phyloP scores from a whole-genome alignment of 345 rosid species.

The Microcos paniculata region DNA sequence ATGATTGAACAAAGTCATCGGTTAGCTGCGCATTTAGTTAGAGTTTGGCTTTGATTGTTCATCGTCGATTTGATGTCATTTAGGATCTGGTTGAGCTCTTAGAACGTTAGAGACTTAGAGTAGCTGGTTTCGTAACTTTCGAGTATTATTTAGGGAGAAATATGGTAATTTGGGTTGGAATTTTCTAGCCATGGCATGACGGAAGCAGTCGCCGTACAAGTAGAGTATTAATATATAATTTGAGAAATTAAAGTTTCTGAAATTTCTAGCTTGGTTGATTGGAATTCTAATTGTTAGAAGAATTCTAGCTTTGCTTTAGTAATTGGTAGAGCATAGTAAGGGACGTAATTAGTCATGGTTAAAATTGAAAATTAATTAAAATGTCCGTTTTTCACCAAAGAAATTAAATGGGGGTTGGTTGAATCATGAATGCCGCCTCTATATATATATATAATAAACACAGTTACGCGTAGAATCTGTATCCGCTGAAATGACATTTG shows the following conservation, averaged over 20 bases:
- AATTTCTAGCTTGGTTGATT: neutral
- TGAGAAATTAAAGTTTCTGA: neutral
- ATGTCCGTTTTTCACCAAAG: too few species aligned
- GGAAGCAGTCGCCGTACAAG: neutral
- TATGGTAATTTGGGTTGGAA: neutral
- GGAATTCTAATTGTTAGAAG: neutral
- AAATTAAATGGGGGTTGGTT: neutral
- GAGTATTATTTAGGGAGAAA: neutral
- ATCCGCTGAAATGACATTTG: neutral
- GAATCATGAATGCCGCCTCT: neutral
- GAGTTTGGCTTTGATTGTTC: slow-evolving; percentile 4
- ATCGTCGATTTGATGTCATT: neutral
- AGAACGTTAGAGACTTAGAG: neutral
- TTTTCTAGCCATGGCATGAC: neutral
- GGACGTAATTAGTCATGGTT: neutral
- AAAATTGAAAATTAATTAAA: neutral
- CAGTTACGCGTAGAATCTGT: neutral
- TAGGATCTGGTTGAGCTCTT: neutral
- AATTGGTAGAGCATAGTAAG: neutral
- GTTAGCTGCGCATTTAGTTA: neutral
- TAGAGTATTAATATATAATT: neutral
- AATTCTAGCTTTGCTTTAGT: neutral
- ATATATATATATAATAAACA: neutral
- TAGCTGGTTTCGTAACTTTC: neutral
- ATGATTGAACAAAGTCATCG: neutral